Evolutionary conservation across 2,329 filamentous ascomycete species (phyloP), one percentile per base, ranked within the genome.

Genomic region (Juglanconis oblonga): DNA sequence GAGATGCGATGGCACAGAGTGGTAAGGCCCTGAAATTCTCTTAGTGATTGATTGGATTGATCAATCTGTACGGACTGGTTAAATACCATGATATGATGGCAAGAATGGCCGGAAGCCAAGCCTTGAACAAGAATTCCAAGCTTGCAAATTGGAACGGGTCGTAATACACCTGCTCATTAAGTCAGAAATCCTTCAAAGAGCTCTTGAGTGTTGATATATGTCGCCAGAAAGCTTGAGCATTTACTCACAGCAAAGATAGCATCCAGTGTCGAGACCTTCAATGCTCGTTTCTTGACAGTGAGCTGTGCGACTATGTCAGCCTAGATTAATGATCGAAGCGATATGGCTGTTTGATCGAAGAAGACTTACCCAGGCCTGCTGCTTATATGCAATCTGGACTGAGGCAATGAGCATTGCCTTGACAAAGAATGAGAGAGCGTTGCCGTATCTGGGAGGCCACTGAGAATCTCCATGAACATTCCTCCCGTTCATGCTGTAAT

Each of bases 391-490:
- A 9, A 62, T 62, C 29, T 64, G 54, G 9, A 64, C 60, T 10
- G 62, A 44, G 2, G 42, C 52, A 3, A 62, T 45, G 35, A 64
- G 54, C 10, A 52, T 47, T 24, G 57, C 56, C 40, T 60, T 64
- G 1, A 64, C 58, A 40, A 64, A 64, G 49, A 64, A 64, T 4
- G 62, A 52, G 17, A 64, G 60, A 9, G 62, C 62, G 40, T 57
- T 62, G 11, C 62, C 62, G 17, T 32, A 62, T n/a, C 62, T 59
- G 45, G 54, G 47, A 10, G 62, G 62, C 62, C 62, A 64, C 44
- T 62, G 57, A 4, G 57, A 8, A 47, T 62, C 57, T 13, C 50
- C 42, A 9, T 35, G n/a, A 1, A 62, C 60, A 17, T 57, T 31
- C 31, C 44, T 53, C 5, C 62, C 62, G 13, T 58, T 32, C 3